A percentile compares a stretch with the other conserved stretches of the same genome.
Evolutionary conservation across 352 stramenopile genomes (phyloP).

Genomic region (Phytophthora palmivora): DNA sequence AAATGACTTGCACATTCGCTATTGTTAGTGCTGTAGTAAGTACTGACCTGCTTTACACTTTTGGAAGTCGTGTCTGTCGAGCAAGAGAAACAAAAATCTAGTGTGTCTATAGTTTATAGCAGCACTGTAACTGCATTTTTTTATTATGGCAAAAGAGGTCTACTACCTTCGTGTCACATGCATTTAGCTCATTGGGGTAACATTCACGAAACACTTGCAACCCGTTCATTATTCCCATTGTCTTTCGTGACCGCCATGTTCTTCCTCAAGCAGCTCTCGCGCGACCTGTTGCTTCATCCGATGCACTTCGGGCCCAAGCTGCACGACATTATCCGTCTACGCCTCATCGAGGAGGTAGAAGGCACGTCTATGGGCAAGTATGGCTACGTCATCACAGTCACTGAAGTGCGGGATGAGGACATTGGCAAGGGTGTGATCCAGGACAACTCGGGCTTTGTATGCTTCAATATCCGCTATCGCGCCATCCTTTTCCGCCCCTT

Average conservation of each 20-base stretch:
- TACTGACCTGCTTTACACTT: no score
- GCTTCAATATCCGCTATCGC: slow-evolving; percentile 97
- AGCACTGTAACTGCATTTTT: no score
- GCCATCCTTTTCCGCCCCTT: slow-evolving; percentile 97
- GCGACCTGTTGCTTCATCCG: slow-evolving; percentile 95
- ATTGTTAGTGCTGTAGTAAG: no score
- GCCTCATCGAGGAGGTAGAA: slow-evolving; percentile 97
- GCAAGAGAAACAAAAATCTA: no score
- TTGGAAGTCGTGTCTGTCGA: no score
- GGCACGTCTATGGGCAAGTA: slow-evolving; percentile 96
- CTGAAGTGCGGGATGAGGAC: slow-evolving; percentile 96
- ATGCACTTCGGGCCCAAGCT: slow-evolving; percentile 97
- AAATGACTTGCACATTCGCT: no score
- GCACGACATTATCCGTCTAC: slow-evolving; percentile 95
- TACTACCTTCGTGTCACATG: no score
- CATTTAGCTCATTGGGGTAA: no score
- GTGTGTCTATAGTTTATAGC: no score
- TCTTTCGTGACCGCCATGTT: slow-evolving; percentile 66
- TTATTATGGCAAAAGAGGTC: no score
- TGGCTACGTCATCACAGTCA: slow-evolving; percentile 98
- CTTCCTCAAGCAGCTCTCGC: slow-evolving; percentile 89
- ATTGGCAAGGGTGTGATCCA: slow-evolving; percentile 98
- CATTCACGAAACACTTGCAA: no score
- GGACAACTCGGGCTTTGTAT: slow-evolving; percentile 97
- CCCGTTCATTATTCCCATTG: no score